Evolutionary conservation across 176 grass and related monocot species (phyloP).

Genomic region (Paspalum notatum): DNA sequence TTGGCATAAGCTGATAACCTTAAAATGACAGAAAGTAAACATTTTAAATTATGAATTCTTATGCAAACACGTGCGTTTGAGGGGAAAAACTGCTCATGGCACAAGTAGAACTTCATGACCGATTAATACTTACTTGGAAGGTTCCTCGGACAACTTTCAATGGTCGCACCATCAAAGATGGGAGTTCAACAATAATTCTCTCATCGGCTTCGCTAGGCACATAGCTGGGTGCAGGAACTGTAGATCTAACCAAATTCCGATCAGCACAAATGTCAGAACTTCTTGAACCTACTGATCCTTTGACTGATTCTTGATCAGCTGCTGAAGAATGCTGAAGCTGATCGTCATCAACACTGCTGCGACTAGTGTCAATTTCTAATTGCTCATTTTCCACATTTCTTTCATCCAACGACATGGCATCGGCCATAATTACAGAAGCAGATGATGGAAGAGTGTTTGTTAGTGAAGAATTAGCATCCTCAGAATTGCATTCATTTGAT

Average conservation of each 20-base stretch:
- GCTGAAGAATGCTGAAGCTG: constrained; percentile 60
- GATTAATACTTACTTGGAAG: constrained; percentile 79
- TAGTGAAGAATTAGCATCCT: constrained; percentile 58
- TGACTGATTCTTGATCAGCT: constrained; percentile 62
- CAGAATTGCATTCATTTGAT: constrained; percentile 42
- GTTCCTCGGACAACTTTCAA: constrained; percentile 91
- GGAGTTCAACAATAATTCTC: constrained; percentile 91
- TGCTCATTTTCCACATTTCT: constrained; percentile 82
- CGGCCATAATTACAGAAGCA: constrained; percentile 79
- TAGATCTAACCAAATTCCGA: constrained; percentile 76
- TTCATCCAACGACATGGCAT: constrained; percentile 84
- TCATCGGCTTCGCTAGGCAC: constrained; percentile 85
- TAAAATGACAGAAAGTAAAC: constrained; percentile 12
- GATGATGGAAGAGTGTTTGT: constrained; percentile 63
- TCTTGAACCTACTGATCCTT: constrained; percentile 68
- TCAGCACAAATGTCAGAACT: constrained; percentile 65
- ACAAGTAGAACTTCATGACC: constrained; percentile 15
- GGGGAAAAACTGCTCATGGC: not conserved
- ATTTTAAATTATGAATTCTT: constrained; percentile 16
- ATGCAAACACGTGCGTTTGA: not conserved
- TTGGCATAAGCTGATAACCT: constrained; percentile 5
- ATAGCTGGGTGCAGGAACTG: constrained; percentile 76
- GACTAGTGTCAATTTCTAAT: constrained; percentile 61
- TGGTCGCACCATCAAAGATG: constrained; percentile 90
- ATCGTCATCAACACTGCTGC: constrained; percentile 52